Evolutionary conservation across 2,329 filamentous ascomycete species (phyloP), one percentile per base, ranked within the genome.

Genomic region (Aquanectria penicillioides): DNA sequence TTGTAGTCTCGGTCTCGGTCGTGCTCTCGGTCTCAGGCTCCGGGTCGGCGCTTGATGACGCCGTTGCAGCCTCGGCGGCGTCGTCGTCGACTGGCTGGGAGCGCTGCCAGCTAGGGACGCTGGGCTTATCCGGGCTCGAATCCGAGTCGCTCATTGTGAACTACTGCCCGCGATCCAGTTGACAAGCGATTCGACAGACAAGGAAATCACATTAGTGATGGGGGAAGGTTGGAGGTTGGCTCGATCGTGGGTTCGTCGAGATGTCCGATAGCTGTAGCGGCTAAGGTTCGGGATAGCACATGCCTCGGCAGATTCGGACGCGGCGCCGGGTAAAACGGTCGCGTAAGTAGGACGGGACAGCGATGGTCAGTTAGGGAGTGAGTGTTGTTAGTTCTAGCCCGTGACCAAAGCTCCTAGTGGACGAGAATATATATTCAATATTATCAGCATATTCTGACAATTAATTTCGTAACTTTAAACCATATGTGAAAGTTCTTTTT

Each of bases 101-200:
- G 51, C 66, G 73, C 63, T 75, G 74, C 74, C 72, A 75, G 37
- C 63, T 61, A 15, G 74, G 74, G n/a, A 72, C 70, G 54, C 60
- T 64, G 13, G 71, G 61, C 22, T 61, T 41, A 15, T 57, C 52
- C 20, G 63, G 25, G 20, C 66, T 71, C 6, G 71, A 65, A 57
- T 76, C 69, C 10, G 73, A 64, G 60, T 76, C 74, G 57, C 70
- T 67, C 76, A 78, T 77, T 20, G 23, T 68, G 46, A 31, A 48
- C n/a, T 37, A 8, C 13, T 17, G 28, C 20, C 36, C n/a, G 15
- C 13, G 38, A 28, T 40, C 18, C 15, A n/a, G 23, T 9, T 23
- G 4, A 3, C 11, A 22, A 15, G 23, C 20, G 18, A 37, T 25
- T 31, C 22, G 43, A 25, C 7, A 40, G 15, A 11, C 34, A 44